Conservation (phyloP, 2,329 filamentous ascomycete genomes). For the Epichloe gansuensis region DNA sequence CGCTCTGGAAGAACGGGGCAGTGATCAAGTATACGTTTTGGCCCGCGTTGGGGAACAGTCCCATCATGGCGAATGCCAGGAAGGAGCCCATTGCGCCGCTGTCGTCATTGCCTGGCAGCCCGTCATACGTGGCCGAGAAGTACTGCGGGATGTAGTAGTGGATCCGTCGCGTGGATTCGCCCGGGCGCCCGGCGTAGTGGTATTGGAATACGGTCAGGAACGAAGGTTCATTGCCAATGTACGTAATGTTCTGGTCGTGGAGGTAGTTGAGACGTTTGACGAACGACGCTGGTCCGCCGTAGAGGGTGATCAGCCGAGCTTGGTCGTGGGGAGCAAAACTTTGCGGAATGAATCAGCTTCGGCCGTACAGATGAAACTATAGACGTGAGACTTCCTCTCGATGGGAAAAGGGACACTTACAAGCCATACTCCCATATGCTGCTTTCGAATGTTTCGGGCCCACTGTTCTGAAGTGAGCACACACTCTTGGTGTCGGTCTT, state of each 20-base stretch:
- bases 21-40: conserved; percentile 62
- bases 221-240: conserved; percentile 50
- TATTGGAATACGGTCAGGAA: conserved; percentile 57
- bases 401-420: conserved; percentile 22
- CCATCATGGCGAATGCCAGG: conserved; percentile 55
- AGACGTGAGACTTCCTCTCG: too few species aligned
- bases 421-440: conserved; percentile 65
- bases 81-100: conserved; percentile 60
- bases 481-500: conserved; percentile 39
- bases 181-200: conserved; percentile 56
- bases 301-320: conserved; percentile 40
- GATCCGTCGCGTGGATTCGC: conserved; percentile 36
- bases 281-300: conserved; percentile 48
- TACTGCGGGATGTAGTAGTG: conserved; percentile 54
- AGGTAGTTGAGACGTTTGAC: conserved; percentile 49
- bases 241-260: conserved; percentile 51
- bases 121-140: conserved; percentile 46
- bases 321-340: conserved; percentile 44
- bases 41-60: conserved; percentile 55
- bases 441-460: conserved; percentile 60
- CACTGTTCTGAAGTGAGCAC: conserved; percentile 49
- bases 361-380: too few species aligned
- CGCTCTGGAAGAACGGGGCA: conserved; percentile 51
- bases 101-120: conserved; percentile 61
- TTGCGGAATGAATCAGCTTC: neutral